Evolutionary conservation across 805 yeast species (phyloP), one percentile per base, ranked within the genome.

Genomic region (Debaryomyces tyrocola): DNA sequence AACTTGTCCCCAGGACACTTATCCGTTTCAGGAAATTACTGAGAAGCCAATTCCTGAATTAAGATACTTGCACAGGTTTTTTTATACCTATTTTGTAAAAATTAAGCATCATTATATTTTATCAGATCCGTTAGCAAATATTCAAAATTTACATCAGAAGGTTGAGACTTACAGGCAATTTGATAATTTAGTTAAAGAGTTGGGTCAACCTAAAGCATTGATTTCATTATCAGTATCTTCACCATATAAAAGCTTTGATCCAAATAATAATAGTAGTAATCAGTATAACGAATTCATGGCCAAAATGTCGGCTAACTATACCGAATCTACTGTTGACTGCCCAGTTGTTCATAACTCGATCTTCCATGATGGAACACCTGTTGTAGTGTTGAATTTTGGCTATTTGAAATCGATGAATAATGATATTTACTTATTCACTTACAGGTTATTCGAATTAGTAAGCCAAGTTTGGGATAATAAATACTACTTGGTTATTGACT

Each of bases 281-380:
- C 79, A 78, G 46, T 69, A 84, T 20, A 82, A 80, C 55, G 95
- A 89, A 46, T 87, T 87, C 53, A 84, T 90, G 89, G 77, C 82
- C 20, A 83, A 81, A 46, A 77, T 82, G 64, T 72, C 89, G 0
- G 68, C 79, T 39, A 76, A 78, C 48, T 82, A 83, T 48, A 64
- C 76, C 9, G 78, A 77, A 4, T 51, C 60, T n/a, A 60, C 74
- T 5, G 57, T 69, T 18, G 79, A 78, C 12, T 55, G 65, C 11
- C 69, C 74, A 0, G 67, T 84, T 33, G 74, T 87, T 9, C 82
- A 79, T 43, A 89, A 82, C 51, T 80, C 87, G 1, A 79, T 85
- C 12, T 80, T 85, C 33, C 72, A 77, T 33, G 95, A 87, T 58
- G 96, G 96, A 11, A 65, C 80, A 0, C 95, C 94, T 0, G 74